A percentile compares a stretch with the other conserved stretches of the same genome.
Conservation (phyloP, 495 filamentous ascomycete species). For the Penicillium manginii region DNA sequence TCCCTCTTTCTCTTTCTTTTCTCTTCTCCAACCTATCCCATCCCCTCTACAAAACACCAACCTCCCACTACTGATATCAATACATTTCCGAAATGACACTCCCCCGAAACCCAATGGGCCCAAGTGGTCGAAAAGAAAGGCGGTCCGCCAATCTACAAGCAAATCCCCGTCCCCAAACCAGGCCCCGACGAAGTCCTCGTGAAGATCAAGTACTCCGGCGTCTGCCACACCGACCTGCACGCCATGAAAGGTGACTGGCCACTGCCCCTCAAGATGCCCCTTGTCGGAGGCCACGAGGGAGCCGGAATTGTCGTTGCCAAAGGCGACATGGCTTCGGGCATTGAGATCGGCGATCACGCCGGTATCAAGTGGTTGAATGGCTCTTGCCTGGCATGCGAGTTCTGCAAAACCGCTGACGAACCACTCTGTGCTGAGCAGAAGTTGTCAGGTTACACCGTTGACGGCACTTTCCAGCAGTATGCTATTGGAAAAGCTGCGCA, state of each 20-base stretch:
- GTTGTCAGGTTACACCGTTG: conserved; percentile 77
- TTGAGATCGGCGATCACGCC: conserved; percentile 72
- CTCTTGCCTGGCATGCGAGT: conserved; percentile 70
- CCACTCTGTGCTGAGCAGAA: conserved; percentile 67
- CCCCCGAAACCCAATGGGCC: conserved; percentile 82
- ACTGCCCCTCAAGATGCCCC: conserved; percentile 72
- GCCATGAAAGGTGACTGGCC: conserved; percentile 89
- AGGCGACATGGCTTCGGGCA: conserved; percentile 68
- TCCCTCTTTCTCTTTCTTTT: conserved; percentile 1
- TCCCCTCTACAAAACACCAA: not conserved
- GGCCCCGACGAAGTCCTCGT: conserved; percentile 84
- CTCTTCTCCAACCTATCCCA: not conserved
- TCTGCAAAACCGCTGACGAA: conserved; percentile 70
- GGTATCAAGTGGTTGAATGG: conserved; percentile 89
- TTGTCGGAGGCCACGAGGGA: conserved; percentile 87
- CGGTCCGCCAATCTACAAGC: conserved; percentile 74
- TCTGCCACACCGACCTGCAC: conserved; percentile 86
- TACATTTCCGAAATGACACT: conserved; percentile 13
- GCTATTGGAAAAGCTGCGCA: conserved; percentile 81
- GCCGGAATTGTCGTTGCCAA: conserved; percentile 79
- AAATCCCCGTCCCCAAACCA: conserved; percentile 76
- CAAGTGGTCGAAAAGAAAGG: conserved; percentile 80
- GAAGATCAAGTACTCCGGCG: conserved; percentile 87
- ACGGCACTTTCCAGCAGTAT: conserved; percentile 90
- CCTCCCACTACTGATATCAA: not conserved